Evolutionary conservation across 1,284 basidiomycete species (phyloP).

Genomic region (Phylloboletellus chloephorus): DNA sequence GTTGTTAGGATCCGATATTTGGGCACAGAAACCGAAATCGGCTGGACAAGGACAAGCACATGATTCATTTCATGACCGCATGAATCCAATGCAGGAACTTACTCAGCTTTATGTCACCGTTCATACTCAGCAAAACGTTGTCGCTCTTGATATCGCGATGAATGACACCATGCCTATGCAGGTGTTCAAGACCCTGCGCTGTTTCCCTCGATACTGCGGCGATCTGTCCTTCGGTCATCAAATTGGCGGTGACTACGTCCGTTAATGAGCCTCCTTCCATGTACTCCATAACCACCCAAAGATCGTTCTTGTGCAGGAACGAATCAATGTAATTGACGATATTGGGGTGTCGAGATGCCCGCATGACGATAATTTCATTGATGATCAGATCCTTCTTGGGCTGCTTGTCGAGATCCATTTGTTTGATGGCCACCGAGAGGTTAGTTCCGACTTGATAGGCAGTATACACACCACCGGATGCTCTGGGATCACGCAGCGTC

Average conservation of each 20-base stretch:
- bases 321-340: conserved; percentile 99
- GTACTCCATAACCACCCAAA: conserved; percentile 99
- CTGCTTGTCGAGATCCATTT: conserved; percentile 99
- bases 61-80: conserved; percentile 5
- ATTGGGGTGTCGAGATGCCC: conserved; percentile 91
- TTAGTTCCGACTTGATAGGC: conserved; percentile 96
- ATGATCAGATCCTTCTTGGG: conserved; percentile 99
- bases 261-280: conserved; percentile 96
- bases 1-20: conserved; percentile 86
- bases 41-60: conserved; percentile 49
- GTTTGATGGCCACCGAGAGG: conserved; percentile 95
- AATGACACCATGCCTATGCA: conserved; percentile 93
- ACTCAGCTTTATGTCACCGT: conserved; percentile 97
- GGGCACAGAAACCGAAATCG: conserved; percentile 98
- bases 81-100: conserved; percentile 34
- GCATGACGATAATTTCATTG: conserved; percentile 99
- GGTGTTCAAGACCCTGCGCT: conserved; percentile 84
- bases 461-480: conserved; percentile 97
- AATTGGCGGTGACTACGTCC: conserved; percentile 93
- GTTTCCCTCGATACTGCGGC: conserved; percentile 91
- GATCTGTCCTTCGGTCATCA: conserved; percentile 95
- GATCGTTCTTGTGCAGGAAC: conserved; percentile 94
- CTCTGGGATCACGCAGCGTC: conserved; percentile 42
- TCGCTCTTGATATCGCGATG: conserved; percentile 98
- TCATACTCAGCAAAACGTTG: conserved; percentile 89